phyloP scores from a whole-genome alignment of 306 rosid genomes.

The Prosopis cineraria region DNA sequence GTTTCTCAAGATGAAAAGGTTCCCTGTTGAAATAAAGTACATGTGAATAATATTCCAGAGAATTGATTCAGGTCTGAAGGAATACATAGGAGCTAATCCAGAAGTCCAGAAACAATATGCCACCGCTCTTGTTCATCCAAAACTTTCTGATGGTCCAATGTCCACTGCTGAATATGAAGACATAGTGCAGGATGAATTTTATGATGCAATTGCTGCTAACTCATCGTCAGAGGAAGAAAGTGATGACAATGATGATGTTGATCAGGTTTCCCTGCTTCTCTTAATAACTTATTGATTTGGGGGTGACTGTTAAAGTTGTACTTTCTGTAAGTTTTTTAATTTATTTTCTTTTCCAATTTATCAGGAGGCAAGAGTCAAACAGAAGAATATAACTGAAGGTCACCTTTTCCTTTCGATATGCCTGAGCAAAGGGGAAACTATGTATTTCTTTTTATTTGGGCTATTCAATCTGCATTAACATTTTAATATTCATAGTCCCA shows the following conservation, averaged over 20 bases:
- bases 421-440: conserved; percentile 14
- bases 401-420: conserved; percentile 29
- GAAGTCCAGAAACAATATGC: conserved; percentile 47
- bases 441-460: conserved; percentile 33
- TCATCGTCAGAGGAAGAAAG: conserved; percentile 60
- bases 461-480: conserved; percentile 4
- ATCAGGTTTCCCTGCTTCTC: conserved; percentile 48
- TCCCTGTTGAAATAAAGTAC: neutral
- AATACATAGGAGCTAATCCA: conserved; percentile 88
- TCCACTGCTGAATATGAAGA: conserved; percentile 55
- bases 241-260: conserved; percentile 24
- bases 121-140: conserved; percentile 52
- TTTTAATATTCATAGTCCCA: neutral
- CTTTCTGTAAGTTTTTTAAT: conserved; percentile 5
- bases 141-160: conserved; percentile 49
- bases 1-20: neutral
- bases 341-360: conserved; percentile 32
- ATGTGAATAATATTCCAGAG: conserved; percentile 10
- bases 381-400: conserved; percentile 52
- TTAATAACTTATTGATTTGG: neutral
- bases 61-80: conserved; percentile 76
- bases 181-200: conserved; percentile 80
- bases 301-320: neutral
- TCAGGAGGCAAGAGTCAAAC: conserved; percentile 55
- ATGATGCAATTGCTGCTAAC: conserved; percentile 79